Conservation (phyloP, 768 basidiomycete genomes). For the Mrakia blollopis region DNA sequence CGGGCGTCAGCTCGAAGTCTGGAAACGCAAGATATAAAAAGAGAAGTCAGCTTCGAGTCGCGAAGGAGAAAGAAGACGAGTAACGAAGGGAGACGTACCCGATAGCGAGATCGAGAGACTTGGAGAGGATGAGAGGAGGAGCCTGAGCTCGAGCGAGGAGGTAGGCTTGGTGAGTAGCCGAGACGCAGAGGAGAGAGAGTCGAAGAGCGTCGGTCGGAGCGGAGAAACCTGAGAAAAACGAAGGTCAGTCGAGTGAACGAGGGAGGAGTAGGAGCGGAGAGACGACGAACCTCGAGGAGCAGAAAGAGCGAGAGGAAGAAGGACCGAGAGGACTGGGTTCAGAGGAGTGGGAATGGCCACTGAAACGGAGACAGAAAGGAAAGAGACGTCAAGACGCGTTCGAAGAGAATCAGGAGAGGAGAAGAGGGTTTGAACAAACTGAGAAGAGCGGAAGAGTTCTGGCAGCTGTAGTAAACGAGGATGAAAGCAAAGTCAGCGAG, state of each 20-base stretch:
- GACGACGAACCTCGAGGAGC: conserved; percentile 40
- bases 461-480: conserved; percentile 2
- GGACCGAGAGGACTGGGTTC: conserved; percentile 50
- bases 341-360: conserved; percentile 49
- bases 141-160: conserved; percentile 45
- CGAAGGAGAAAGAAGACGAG: not conserved
- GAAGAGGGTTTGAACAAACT: not conserved
- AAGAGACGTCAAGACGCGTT: not conserved
- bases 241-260: not conserved
- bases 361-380: not conserved
- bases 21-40: not conserved
- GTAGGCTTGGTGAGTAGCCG: conserved; percentile 50
- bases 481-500: not conserved
- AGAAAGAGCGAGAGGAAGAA: conserved; percentile 49
- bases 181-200: conserved; percentile 47
- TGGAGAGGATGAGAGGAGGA: conserved; percentile 36
- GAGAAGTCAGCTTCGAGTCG: not conserved
- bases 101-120: conserved; percentile 46
- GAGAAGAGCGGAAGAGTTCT: conserved; percentile 24
- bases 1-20: conserved; percentile 45
- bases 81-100: conserved; percentile 16
- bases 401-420: not conserved
- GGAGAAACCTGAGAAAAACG: conserved; percentile 35
- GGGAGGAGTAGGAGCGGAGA: not conserved
- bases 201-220: conserved; percentile 48